phyloP scores from a whole-genome alignment of 495 filamentous ascomycete species.

The Chaetomidium leptoderma region DNA sequence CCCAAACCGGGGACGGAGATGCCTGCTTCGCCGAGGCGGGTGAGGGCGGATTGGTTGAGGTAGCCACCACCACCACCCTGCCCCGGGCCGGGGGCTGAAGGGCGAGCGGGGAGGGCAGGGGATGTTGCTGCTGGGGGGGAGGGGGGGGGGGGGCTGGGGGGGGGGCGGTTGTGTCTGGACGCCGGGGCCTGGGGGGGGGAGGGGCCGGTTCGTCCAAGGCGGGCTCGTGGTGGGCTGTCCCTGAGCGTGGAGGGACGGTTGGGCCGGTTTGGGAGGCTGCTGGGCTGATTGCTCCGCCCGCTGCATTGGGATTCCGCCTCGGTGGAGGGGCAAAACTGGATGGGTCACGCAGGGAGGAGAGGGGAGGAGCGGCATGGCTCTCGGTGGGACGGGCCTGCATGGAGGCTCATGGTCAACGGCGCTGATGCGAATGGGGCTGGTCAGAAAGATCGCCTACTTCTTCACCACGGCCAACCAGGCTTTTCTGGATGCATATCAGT shows the following conservation, averaged over 20 bases:
- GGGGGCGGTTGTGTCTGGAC: conserved; percentile 65
- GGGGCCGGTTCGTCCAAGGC: conserved; percentile 35
- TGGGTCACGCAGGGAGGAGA: conserved; percentile 79
- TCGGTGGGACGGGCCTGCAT: conserved; percentile 28
- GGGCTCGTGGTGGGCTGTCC: conserved; percentile 37
- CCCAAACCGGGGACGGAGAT: conserved; percentile 78
- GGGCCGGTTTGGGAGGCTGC: conserved; percentile 11
- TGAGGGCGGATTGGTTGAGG: conserved; percentile 65
- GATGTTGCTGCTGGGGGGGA: conserved; percentile 44
- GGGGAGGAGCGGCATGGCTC: conserved; percentile 61
- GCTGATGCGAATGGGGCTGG: too few species aligned
- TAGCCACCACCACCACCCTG: conserved; percentile 21
- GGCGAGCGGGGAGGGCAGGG: conserved; percentile 25
- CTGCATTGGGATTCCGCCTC: conserved; percentile 40
- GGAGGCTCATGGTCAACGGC: not conserved
- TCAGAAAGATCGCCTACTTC: conserved; percentile 13
- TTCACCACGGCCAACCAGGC: conserved; percentile 37
- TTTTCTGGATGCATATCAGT: conserved; percentile 36
- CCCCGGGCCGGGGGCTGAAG: not conserved
- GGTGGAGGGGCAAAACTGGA: conserved; percentile 81
- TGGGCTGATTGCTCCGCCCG: not conserved
- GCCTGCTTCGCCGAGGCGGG: conserved; percentile 68
- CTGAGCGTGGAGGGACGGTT: conserved; percentile 18
- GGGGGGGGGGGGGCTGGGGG: conserved; percentile 64
- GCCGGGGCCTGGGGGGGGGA: conserved; percentile 65